Evolutionary conservation across 495 filamentous ascomycete genomes (phyloP), one percentile per base, ranked within the genome.

Genomic region (Tuber aestivum): DNA sequence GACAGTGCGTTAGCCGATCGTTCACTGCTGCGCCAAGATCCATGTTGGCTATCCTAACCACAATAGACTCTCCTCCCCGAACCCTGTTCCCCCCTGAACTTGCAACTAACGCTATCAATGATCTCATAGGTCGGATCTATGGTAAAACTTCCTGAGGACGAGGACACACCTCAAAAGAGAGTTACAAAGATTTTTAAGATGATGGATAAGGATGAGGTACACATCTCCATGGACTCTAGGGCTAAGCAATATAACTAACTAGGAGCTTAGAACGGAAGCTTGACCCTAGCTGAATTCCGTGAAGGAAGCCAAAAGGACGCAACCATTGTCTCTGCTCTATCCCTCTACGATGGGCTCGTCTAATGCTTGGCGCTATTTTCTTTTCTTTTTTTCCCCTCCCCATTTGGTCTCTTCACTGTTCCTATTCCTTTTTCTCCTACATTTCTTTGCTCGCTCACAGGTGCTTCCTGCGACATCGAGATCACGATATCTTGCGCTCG

Each of bases 191-290:
- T 99, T 84, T 99, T 99, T 87, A 90, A 92, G 80, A 97, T 98
- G 95, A 99, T 99, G 95, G 95, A 99, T 86, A 99, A 99, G 87
- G 95, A 99, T 83, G 94, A 99, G 87, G 97, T 98, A 82, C 92
- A 94, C 75, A n/a, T n/a, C 93, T 91, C 83, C 91, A 95, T 85
- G 38, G 18, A 23, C 23, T 45, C n/a, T 21, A 41, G 21, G 16
- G 37, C 38, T 38, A 40, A 42, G 40, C 50, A 32, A 42, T 76
- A 41, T 74, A 38, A n/a, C 41, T 50, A 38, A 71, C 72, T 14
- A 12, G 21, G 32, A 72, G 16, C 50, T 70, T 65, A 83, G 82
- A 81, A 83, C 35, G 82, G 82, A 77, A 79, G 79, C 72, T 74
- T 83, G 71, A 83, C 82, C 32, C 93, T 97, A 88, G 90, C 94